These are phyloP conservation scores for Meripilus lineatus DNA, from an alignment of 1,284 basidiomycete species.

Conservation along the genomic window DNA sequence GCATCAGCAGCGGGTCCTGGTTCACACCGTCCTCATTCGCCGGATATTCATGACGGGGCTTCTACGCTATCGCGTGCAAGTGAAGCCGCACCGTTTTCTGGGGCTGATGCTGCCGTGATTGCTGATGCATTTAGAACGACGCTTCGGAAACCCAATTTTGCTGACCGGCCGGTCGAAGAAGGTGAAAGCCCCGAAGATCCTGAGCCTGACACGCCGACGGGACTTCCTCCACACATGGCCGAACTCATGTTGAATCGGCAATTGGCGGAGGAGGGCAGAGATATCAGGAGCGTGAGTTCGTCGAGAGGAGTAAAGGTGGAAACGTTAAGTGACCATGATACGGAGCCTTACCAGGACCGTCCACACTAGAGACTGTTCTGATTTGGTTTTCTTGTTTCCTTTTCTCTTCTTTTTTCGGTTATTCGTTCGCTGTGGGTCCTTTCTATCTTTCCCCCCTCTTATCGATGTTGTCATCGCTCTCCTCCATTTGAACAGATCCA, in stretches of 20 bases:
- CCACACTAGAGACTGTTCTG: constrained; percentile 25
- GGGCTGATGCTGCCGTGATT: constrained; percentile 82
- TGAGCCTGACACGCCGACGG: constrained; percentile 30
- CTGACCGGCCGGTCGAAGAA: constrained; percentile 60
- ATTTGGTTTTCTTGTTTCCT: neutral
- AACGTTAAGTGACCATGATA: constrained; percentile 54
- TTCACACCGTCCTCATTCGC: constrained; percentile 32
- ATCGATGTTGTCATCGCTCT: no score
- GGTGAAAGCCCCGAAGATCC: constrained; percentile 50
- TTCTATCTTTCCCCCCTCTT: neutral
- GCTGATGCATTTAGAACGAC: constrained; percentile 82
- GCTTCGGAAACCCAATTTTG: constrained; percentile 79
- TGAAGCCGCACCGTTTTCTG: constrained; percentile 65
- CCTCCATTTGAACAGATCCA: no score
- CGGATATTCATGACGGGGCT: constrained; percentile 56
- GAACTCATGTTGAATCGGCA: constrained; percentile 57
- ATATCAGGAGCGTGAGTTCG: constrained; percentile 74
- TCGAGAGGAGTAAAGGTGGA: constrained; percentile 75
- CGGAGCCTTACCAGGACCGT: constrained; percentile 45
- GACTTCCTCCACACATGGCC: neutral
- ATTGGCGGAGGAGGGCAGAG: constrained; percentile 76
- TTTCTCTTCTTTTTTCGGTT: neutral
- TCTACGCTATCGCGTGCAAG: constrained; percentile 61
- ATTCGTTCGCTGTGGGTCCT: neutral
- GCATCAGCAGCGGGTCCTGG: constrained; percentile 27